Evolutionary conservation across 768 basidiomycete species (phyloP), one percentile per base, ranked within the genome.

Genomic region (Leccinellum albellum): DNA sequence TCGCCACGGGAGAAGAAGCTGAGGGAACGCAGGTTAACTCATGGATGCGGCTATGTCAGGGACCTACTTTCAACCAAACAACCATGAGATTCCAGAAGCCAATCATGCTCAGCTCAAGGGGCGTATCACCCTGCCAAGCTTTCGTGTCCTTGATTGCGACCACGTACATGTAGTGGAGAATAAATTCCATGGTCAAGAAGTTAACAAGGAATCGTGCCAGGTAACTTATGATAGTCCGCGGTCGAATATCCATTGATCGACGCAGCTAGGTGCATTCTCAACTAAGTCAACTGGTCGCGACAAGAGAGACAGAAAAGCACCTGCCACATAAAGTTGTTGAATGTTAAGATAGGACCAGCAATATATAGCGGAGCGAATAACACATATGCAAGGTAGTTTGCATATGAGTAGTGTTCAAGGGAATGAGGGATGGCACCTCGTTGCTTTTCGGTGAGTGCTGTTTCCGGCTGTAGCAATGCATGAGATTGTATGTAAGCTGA

Each of bases 61-160:
- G 26, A 62, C 79, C 15, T 63, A 93, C 95, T 83, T 98, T 98
- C 2, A 98, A 76, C 97, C 96, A 98, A 1, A 98, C 91, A 31
- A 98, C 78, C 26, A 96, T 89, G 48, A 98, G 79, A 68, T 96
- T 98, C 96, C 95, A 98, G 66, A 97, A 95, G 0, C 96, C 94
- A 47, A 98, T 84, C 89, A 97, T 89, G 64, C 85, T 85, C 20
- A 98, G 79, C 68, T 98, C 81, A 8, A 87, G 82, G 0, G 94
- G 87, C 0, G 84, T 82, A 64, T 87, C 82, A 5, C 89, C 90
- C 4, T 68, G 61, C 96, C 95, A 98, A 2, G 90, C 89, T 48
- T 82, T 83, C 0, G 80, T 76, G 61, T 96, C 92, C 72, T 98
- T 98, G 75, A 98, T 96, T 3, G 95, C 96, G 20, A 96, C 93